Conservation (phyloP, 371 early-diverging fungal genomes). For the Mucor sp. region DNA sequence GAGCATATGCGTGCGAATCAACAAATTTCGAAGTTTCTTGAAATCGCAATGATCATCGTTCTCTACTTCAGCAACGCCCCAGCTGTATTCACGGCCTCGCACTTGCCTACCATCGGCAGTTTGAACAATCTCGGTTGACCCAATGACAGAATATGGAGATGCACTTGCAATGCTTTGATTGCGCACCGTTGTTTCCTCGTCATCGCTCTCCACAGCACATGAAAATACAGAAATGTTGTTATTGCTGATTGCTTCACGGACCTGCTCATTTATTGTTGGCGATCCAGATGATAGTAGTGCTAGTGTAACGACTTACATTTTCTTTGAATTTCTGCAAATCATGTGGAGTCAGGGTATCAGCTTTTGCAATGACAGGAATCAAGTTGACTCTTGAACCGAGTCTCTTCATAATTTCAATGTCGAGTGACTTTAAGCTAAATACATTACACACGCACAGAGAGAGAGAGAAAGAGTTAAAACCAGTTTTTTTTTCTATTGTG, state of each 20-base stretch:
- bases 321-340: constrained; percentile 83
- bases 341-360: constrained; percentile 73
- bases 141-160: constrained; percentile 97
- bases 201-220: constrained; percentile 84
- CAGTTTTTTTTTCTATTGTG: constrained; percentile 25
- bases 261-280: neutral
- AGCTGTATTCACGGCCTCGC: constrained; percentile 88
- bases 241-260: constrained; percentile 52
- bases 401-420: constrained; percentile 91
- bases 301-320: no score
- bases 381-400: constrained; percentile 84
- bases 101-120: constrained; percentile 75
- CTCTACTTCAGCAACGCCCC: constrained; percentile 95
- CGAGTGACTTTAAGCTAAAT: constrained; percentile 81
- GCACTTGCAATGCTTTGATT: constrained; percentile 83
- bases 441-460: neutral
- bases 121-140: constrained; percentile 79
- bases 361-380: constrained; percentile 81
- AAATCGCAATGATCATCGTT: constrained; percentile 92
- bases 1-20: constrained; percentile 93
- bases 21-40: constrained; percentile 87
- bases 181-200: constrained; percentile 72
- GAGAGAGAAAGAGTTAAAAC: neutral
- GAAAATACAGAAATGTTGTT: constrained; percentile 76
- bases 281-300: no score